Evolutionary conservation across 805 yeast genomes (phyloP).

Genomic region (Sugiyamaella lignohabitans): DNA sequence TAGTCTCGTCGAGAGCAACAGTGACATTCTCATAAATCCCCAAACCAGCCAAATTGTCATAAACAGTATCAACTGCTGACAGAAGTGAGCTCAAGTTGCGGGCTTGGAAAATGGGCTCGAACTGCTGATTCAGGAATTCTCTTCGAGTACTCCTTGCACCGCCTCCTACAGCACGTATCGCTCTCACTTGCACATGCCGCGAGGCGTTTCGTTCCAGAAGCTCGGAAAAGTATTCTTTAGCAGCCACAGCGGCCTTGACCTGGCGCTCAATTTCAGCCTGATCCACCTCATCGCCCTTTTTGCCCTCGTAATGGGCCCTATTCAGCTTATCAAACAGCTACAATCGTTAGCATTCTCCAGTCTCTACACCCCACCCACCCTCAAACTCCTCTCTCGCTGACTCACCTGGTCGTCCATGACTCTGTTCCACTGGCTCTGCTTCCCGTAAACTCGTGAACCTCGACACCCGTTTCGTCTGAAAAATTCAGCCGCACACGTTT

Average conservation of each 20-base stretch:
- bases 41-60: constrained; percentile 24
- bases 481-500: too few species aligned
- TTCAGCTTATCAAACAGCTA: constrained; percentile 19
- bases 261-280: constrained; percentile 1
- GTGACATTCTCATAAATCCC: constrained; percentile 27
- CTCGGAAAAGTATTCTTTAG: constrained; percentile 16
- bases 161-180: constrained; percentile 30
- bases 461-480: too few species aligned
- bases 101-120: constrained; percentile 30
- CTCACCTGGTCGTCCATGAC: too few species aligned
- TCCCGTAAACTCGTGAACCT: too few species aligned
- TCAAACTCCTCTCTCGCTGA: neutral
- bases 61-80: constrained; percentile 26
- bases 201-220: constrained; percentile 24
- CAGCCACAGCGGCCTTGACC: constrained; percentile 9
- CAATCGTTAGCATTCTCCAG: neutral
- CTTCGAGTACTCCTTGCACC: constrained; percentile 27
- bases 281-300: neutral
- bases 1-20: neutral
- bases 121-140: constrained; percentile 26
- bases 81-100: constrained; percentile 21
- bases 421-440: too few species aligned
- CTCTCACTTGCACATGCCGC: constrained; percentile 23
- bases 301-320: constrained; percentile 12
- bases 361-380: neutral